Evolutionary conservation across 2,329 filamentous ascomycete species (phyloP), one percentile per base, ranked within the genome.

Genomic region (Grosmannia clavigera): DNA sequence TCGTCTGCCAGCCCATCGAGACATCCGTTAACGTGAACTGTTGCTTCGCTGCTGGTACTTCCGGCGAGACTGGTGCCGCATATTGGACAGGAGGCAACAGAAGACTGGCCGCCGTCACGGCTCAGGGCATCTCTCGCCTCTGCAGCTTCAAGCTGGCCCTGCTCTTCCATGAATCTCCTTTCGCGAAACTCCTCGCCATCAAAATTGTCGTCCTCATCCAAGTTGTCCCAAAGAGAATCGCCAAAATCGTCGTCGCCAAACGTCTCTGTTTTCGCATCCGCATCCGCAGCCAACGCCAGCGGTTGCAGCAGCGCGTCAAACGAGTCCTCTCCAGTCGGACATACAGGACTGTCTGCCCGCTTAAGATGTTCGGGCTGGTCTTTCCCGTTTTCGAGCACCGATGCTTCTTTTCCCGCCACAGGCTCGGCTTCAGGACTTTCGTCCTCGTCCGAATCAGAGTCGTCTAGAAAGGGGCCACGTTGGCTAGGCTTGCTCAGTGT

Each of bases 11-110:
- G 43, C 2, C 38, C 90, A 69, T 99, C 94, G 2, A 99, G 78
- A 72, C 94, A 99, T 11, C 86, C 84, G 70, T 99, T 99, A 65
- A 99, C 94, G 71, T 99, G 94, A 2, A 86, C 74, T 7, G 87
- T 88, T 11, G 85, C 87, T 66, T 92, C 82, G 69, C 91, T 83
- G 62, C 73, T 69, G 60, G 76, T 81, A 14, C 85, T 70, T 0
- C 83, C 85, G 19, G 70, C 73, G 40, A 96, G 75, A 64, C 73
- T 83, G 1, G 77, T 76, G 66, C 81, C 82, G 70, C 94, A 97
- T 33, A 97, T 85, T 1, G 92, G 92, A 70, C 92, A 97, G 51
- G 71, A 73, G 59, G 71, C 71, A 11, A 70, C 67, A 65, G 73
- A 73, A 22, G 66, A 66, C 25, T 69, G 68, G 33, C 60, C 65